These are phyloP conservation scores for Oryza australiensis DNA, from an alignment of 176 grass and related monocot genomes.

Conservation along the genomic window DNA sequence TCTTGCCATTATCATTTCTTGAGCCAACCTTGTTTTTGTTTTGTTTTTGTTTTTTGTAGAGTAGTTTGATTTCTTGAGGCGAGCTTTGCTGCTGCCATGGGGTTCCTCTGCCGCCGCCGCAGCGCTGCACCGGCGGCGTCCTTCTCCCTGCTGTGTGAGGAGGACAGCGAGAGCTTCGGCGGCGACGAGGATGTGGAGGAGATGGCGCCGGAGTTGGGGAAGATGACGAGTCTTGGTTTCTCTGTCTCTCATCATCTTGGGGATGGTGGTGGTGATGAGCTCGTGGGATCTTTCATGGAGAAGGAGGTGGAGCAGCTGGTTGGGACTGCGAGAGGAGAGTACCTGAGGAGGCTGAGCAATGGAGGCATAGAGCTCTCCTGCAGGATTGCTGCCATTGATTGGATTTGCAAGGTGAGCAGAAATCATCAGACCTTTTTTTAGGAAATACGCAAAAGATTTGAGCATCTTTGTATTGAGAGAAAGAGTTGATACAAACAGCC, in stretches of 20 bases:
- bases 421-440: background rate
- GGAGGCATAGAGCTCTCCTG: slow-evolving; percentile 55
- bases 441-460: no score
- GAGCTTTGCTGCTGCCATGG: slow-evolving; percentile 26
- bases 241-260: slow-evolving; percentile 36
- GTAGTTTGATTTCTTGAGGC: background rate
- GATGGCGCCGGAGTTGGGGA: slow-evolving; percentile 8
- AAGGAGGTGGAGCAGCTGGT: slow-evolving; percentile 67
- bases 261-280: slow-evolving; percentile 57
- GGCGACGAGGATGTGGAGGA: slow-evolving; percentile 15
- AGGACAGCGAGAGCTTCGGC: slow-evolving; percentile 51
- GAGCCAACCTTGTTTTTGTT: background rate
- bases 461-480: no score
- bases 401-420: slow-evolving; percentile 72
- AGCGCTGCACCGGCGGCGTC: background rate
- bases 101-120: background rate
- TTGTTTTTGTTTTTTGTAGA: background rate
- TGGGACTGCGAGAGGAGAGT: slow-evolving; percentile 20
- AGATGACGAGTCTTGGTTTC: background rate
- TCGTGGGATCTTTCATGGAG: slow-evolving; percentile 51
- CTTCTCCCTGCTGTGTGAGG: slow-evolving; percentile 61
- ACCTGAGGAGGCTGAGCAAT: slow-evolving; percentile 52
- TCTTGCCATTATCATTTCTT: slow-evolving; percentile 33
- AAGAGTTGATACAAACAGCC: no score
- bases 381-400: slow-evolving; percentile 64